These are phyloP conservation scores for Auricularia auricula-judae DNA, from an alignment of 768 basidiomycete genomes.

Conservation along the genomic window DNA sequence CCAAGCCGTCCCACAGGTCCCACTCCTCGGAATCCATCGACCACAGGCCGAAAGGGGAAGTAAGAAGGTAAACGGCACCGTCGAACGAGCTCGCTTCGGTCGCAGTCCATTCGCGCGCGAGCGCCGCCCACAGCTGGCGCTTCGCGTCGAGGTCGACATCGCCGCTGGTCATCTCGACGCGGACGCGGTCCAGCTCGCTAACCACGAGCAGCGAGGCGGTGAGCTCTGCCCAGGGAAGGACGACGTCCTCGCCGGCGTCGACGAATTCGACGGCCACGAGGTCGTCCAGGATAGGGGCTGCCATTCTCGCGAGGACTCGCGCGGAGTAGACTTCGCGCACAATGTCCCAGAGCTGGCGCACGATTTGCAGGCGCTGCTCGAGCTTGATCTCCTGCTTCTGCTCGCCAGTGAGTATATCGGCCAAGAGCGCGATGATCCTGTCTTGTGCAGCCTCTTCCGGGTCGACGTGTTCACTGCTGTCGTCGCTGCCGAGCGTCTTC, in stretches of 20 bases:
- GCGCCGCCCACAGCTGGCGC: neutral
- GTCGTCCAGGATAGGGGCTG: neutral
- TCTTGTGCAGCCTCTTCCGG: conserved; percentile 8
- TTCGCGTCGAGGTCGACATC: neutral
- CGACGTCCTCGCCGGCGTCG: neutral
- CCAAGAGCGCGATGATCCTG: conserved; percentile 15
- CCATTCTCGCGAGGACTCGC: neutral
- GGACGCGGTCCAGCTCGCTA: neutral
- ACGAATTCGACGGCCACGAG: neutral
- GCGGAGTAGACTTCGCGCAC: conserved; percentile 27
- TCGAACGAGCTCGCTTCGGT: neutral
- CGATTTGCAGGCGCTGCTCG: conserved; percentile 29
- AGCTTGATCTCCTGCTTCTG: conserved; percentile 1
- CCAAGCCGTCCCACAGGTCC: neutral
- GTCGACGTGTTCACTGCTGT: conserved; percentile 25
- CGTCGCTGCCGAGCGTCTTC: conserved; percentile 28
- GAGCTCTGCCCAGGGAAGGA: neutral
- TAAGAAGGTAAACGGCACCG: neutral
- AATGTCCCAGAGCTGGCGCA: conserved; percentile 47
- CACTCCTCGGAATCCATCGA: neutral
- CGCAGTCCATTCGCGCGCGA: neutral
- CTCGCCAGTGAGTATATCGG: neutral
- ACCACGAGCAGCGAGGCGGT: neutral
- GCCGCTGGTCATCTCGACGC: neutral
- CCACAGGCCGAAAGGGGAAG: neutral